These are phyloP conservation scores for Suillus fuscotomentosus DNA, from an alignment of 768 basidiomycete species.

Conservation along the genomic window DNA sequence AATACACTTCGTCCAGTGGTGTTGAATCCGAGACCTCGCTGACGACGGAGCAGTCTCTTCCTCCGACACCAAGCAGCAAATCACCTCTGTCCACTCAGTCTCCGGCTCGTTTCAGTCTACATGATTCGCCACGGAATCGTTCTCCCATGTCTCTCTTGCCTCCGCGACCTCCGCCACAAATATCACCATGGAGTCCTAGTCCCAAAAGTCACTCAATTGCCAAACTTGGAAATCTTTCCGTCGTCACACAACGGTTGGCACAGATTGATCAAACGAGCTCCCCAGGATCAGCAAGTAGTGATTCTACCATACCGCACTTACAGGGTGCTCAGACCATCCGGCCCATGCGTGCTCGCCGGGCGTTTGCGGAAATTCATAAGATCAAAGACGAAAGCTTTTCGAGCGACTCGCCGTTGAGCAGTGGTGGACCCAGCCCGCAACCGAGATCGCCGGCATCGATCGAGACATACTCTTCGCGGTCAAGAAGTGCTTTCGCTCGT, in stretches of 20 bases:
- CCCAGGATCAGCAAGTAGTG: conserved; percentile 12
- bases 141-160: conserved; percentile 19
- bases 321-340: conserved; percentile 21
- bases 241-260: conserved; percentile 65
- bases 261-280: conserved; percentile 45
- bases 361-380: conserved; percentile 25
- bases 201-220: conserved; percentile 57
- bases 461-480: conserved; percentile 15
- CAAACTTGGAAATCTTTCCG: conserved; percentile 57
- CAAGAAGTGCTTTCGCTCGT: conserved; percentile 20
- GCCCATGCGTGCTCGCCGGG: conserved; percentile 9
- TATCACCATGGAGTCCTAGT: conserved; percentile 22
- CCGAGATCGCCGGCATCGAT: not conserved
- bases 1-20: conserved; percentile 27
- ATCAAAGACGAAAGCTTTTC: conserved; percentile 14
- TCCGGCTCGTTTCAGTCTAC: not conserved
- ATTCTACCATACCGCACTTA: conserved; percentile 18
- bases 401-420: conserved; percentile 1
- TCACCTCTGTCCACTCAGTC: conserved; percentile 21
- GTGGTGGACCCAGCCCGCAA: not conserved
- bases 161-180: conserved; percentile 24
- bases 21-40: conserved; percentile 9
- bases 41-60: conserved; percentile 8
- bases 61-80: conserved; percentile 27
- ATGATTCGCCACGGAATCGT: not conserved